Conservation (phyloP, 306 rosid species). For the Quercus wislizeni region DNA sequence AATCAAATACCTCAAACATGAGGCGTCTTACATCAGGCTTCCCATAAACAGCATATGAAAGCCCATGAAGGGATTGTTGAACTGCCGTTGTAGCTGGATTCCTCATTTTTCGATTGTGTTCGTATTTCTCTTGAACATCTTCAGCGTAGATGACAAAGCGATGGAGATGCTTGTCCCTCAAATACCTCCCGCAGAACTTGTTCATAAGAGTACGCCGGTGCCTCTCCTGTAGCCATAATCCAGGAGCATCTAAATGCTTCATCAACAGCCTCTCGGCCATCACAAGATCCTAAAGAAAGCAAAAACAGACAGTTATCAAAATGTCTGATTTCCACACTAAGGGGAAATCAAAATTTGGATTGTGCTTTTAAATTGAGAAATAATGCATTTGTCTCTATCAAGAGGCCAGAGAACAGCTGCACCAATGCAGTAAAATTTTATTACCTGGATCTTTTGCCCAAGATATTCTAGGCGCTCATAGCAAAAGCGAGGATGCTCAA, state of each 20-base stretch:
- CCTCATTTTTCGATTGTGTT: slow-evolving; percentile 72
- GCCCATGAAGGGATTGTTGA: slow-evolving; percentile 92
- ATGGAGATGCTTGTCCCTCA: slow-evolving; percentile 81
- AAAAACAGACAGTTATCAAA: slow-evolving; percentile 4
- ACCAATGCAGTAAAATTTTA: slow-evolving; percentile 15
- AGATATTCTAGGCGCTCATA: slow-evolving; percentile 83
- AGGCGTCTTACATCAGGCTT: slow-evolving; percentile 91
- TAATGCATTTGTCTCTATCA: not conserved
- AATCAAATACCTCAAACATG: slow-evolving; percentile 92
- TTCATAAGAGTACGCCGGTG: slow-evolving; percentile 86
- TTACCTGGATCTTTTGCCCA: slow-evolving; percentile 96
- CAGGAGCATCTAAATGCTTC: slow-evolving; percentile 99
- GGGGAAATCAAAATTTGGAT: slow-evolving; percentile 4
- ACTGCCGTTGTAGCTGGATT: slow-evolving; percentile 86
- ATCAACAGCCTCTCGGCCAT: slow-evolving; percentile 94
- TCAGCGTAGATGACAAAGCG: slow-evolving; percentile 52
- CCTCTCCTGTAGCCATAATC: slow-evolving; percentile 79
- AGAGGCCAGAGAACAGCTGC: slow-evolving; percentile 12
- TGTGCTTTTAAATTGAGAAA: not conserved
- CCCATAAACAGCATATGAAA: slow-evolving; percentile 81
- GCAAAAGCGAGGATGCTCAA: slow-evolving; percentile 96
- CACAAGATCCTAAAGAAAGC: slow-evolving; percentile 66
- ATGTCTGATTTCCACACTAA: slow-evolving; percentile 2
- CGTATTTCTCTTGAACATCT: slow-evolving; percentile 56
- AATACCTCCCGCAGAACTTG: slow-evolving; percentile 81